Evolutionary conservation across 2,329 filamentous ascomycete genomes (phyloP).

Genomic region (Verticillium klebahnii): DNA sequence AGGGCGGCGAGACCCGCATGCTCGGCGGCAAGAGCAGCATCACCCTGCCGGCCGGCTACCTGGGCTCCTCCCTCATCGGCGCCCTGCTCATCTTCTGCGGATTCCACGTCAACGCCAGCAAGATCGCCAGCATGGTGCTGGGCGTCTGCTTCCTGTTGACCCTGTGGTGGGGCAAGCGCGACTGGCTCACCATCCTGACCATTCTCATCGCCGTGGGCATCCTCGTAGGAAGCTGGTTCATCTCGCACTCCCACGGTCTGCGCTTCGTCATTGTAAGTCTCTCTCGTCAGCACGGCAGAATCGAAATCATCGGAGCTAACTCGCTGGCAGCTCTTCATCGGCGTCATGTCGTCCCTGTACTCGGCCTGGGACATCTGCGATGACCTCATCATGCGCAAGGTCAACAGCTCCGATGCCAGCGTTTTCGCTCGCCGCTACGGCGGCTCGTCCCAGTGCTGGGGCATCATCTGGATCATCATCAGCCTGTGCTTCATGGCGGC

Average conservation of each 20-base stretch:
- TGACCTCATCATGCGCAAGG: constrained; percentile 74
- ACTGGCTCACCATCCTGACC: constrained; percentile 73
- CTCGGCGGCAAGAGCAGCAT: constrained; percentile 64
- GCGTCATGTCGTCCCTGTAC: constrained; percentile 77
- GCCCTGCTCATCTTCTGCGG: constrained; percentile 74
- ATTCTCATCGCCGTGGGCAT: constrained; percentile 66
- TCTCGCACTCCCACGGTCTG: constrained; percentile 68
- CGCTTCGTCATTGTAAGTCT: constrained; percentile 61
- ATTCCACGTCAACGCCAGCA: constrained; percentile 77
- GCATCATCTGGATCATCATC: constrained; percentile 71
- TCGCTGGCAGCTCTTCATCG: constrained; percentile 63
- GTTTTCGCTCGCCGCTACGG: constrained; percentile 76
- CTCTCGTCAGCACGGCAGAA: no score
- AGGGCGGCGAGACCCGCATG: constrained; percentile 77
- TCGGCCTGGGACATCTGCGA: constrained; percentile 85
- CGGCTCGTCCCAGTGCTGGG: constrained; percentile 77
- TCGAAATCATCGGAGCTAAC: background rate
- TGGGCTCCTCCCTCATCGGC: constrained; percentile 73
- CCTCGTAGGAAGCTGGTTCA: constrained; percentile 74
- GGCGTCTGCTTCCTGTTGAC: constrained; percentile 74
- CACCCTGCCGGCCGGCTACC: constrained; percentile 72
- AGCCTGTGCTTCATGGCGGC: constrained; percentile 66
- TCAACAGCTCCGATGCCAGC: constrained; percentile 74
- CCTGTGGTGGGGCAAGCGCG: constrained; percentile 74
- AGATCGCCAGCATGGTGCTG: constrained; percentile 69